Base-by-base conservation (phyloP, 2,329 filamentous ascomycete genomes). In the Cordyceps farinosa region DNA sequence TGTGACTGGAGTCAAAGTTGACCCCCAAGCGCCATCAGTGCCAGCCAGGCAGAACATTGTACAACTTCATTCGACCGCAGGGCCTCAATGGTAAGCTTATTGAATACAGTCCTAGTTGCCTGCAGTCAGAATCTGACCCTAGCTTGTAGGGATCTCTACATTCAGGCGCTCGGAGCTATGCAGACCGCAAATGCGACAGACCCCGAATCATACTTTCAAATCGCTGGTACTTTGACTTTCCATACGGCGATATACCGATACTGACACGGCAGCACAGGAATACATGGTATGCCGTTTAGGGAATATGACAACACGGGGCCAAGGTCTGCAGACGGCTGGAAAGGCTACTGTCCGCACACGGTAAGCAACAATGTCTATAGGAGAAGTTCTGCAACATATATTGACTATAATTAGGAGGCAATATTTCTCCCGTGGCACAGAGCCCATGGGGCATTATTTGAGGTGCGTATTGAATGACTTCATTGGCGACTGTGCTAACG, bases 351-450 rank as follows among this genome's bases (percentile, higher is more conserved):
- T 58, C 80, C 79, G 17, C 80, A 84, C 54, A 74, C 75, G 64
- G 81, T 83, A 55, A 30, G 59, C 15, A 9, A 22, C 22, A 73
- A 68, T 8, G 10, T 3, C 29, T 1, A 15, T 13, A 1, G 5
- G 34, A 13, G 1, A 47, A n/a, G 5, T 40, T 38, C 30, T 30
- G 7, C 9, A 10, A 15, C 8, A 9, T 40, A 7, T 62, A 27
- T 56, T 64, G 30, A 64, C 62, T 51, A 13, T 29, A 27, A 29
- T 17, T 47, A 82, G 81, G 79, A 84, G 69, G 72, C 76, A n/a
- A 69, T 80, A 30, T 83, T 85, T 66, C 69, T 79, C 7, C 72
- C 80, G 22, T 87, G 83, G 84, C 84, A 87, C 70, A 80, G 84
- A 6, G 79, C 83, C 3, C 86, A 82, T 64, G 68, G 85, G 48